Conservation (phyloP, 805 yeast genomes). For the Middelhovenomyces tepae region DNA sequence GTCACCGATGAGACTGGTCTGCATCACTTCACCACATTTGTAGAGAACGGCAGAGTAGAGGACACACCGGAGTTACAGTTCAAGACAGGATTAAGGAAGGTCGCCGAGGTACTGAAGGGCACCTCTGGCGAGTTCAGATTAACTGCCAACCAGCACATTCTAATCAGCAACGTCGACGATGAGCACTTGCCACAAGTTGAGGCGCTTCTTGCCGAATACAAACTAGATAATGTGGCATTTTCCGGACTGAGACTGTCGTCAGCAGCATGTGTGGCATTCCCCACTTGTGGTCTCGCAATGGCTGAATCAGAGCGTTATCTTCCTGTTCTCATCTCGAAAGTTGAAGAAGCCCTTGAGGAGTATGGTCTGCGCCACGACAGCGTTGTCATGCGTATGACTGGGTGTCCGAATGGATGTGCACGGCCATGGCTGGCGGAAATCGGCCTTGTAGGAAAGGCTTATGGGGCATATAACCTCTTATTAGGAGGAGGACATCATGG, state of each 20-base stretch:
- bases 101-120: conserved; percentile 61
- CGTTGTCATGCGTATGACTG: conserved; percentile 96
- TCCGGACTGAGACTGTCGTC: conserved; percentile 83
- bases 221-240: conserved; percentile 73
- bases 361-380: conserved; percentile 91
- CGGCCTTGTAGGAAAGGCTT: conserved; percentile 92
- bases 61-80: conserved; percentile 86
- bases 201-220: conserved; percentile 56
- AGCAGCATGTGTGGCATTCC: conserved; percentile 96
- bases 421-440: conserved; percentile 98
- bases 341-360: conserved; percentile 83
- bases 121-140: conserved; percentile 81
- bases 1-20: conserved; percentile 63
- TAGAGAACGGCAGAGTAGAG: conserved; percentile 94
- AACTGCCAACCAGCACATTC: conserved; percentile 91
- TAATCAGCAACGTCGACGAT: conserved; percentile 66
- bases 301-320: conserved; percentile 93
- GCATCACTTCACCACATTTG: conserved; percentile 87
- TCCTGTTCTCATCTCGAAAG: conserved; percentile 71
- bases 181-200: conserved; percentile 57
- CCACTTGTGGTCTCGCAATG: conserved; percentile 98
- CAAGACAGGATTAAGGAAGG: conserved; percentile 71
- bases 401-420: conserved; percentile 98
- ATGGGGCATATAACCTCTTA: conserved; percentile 86
- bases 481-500: conserved; percentile 96